Conservation (phyloP, 768 basidiomycete species). For the Boletus pseudopeckii region DNA sequence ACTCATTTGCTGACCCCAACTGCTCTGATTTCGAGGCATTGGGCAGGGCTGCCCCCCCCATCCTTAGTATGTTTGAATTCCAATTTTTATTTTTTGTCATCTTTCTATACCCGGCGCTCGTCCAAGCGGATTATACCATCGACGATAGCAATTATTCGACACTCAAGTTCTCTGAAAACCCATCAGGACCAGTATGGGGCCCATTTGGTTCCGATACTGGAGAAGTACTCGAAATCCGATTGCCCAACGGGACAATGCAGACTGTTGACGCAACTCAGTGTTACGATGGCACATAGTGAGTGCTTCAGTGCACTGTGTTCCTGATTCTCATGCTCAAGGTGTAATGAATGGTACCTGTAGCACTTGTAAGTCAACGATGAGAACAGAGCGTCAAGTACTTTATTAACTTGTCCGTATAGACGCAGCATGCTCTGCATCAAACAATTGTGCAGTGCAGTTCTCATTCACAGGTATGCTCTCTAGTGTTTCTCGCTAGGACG, state of each 20-base stretch:
- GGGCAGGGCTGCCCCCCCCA: background rate
- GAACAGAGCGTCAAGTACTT: background rate
- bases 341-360: slow-evolving; percentile 1
- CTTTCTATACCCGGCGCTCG: slow-evolving; percentile 1
- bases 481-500: background rate
- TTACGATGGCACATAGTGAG: slow-evolving; percentile 28
- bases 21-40: background rate
- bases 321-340: slow-evolving; percentile 1
- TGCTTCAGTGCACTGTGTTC: background rate
- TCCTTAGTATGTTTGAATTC: slow-evolving; percentile 7
- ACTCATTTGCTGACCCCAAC: slow-evolving; percentile 2
- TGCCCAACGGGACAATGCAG: slow-evolving; percentile 28
- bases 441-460: slow-evolving; percentile 26
- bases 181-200: slow-evolving; percentile 26
- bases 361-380: slow-evolving; percentile 18
- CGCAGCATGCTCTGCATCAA: slow-evolving; percentile 19
- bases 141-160: slow-evolving; percentile 26
- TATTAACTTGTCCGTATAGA: slow-evolving; percentile 10
- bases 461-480: slow-evolving; percentile 21
- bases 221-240: slow-evolving; percentile 16
- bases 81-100: background rate
- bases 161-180: slow-evolving; percentile 28
- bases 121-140: slow-evolving; percentile 25
- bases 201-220: slow-evolving; percentile 22
- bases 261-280: slow-evolving; percentile 21